Conservation (phyloP, 441 rosid species). For the Aleurites moluccanus region DNA sequence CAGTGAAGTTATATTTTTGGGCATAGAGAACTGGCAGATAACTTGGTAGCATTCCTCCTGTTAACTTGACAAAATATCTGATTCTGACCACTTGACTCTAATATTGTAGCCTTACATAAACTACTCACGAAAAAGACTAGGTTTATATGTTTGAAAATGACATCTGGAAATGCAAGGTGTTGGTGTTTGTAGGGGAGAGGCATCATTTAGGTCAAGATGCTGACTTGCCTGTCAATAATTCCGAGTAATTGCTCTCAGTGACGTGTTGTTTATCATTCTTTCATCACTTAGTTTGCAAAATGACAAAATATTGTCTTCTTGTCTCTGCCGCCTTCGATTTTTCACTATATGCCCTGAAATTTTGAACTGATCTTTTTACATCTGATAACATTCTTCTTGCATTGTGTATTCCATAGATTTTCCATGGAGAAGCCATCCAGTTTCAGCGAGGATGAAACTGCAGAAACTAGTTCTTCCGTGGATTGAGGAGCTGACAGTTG, state of each 20-base stretch:
- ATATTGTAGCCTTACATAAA: not conserved
- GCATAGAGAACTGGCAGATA: not conserved
- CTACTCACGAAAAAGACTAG: not conserved
- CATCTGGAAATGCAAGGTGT: not conserved
- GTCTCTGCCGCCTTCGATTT: not conserved
- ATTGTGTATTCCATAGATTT: conserved; percentile 36
- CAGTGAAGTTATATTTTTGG: no score
- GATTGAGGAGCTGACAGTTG: conserved; percentile 29
- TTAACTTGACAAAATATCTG: not conserved
- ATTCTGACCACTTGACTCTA: not conserved
- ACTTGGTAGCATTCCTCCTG: not conserved
- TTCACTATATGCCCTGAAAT: not conserved
- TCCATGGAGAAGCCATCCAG: conserved; percentile 50
- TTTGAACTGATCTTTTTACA: not conserved
- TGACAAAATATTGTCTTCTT: no score
- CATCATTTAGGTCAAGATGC: not conserved
- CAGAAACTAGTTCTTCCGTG: conserved; percentile 55
- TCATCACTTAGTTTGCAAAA: no score
- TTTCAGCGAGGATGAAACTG: conserved; percentile 71
- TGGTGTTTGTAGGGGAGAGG: not conserved
- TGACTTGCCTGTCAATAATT: not conserved
- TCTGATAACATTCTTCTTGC: conserved; percentile 16
- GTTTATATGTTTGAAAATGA: not conserved
- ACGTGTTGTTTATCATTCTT: not conserved
- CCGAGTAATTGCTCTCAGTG: not conserved